phyloP scores from a whole-genome alignment of 306 rosid species.

The Amphicarpaea edgeworthii region DNA sequence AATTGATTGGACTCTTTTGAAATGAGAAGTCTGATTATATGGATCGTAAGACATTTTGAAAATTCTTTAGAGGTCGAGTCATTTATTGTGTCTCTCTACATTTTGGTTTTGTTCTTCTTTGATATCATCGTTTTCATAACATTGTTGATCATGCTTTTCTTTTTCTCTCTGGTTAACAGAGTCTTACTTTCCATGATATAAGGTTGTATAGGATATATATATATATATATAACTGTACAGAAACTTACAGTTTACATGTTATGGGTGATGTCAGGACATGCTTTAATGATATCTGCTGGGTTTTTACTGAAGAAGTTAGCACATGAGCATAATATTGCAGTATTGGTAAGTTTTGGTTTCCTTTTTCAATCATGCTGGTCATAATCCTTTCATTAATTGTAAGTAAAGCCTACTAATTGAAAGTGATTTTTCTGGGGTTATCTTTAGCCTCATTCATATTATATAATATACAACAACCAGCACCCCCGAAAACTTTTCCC shows the following conservation, averaged over 20 bases:
- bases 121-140: background rate
- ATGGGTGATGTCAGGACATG: conserved; percentile 69
- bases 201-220: background rate
- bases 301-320: conserved; percentile 82
- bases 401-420: conserved; percentile 15
- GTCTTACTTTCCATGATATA: conserved; percentile 22
- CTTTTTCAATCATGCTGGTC: conserved; percentile 35
- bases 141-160: conserved; percentile 24
- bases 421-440: background rate
- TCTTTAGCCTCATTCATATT: background rate
- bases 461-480: background rate
- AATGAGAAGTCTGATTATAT: conserved; percentile 13
- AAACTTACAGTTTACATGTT: conserved; percentile 42
- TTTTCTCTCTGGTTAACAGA: conserved; percentile 12
- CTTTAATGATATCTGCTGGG: conserved; percentile 89
- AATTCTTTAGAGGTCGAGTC: conserved; percentile 19
- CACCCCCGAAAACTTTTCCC: background rate
- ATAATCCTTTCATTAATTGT: conserved; percentile 25
- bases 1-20: conserved; percentile 6
- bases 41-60: conserved; percentile 28
- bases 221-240: conserved; percentile 2
- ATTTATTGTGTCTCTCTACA: conserved; percentile 7
- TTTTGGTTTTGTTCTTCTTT: conserved; percentile 21
- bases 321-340: conserved; percentile 78
- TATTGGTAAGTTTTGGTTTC: conserved; percentile 60